A percentile compares a stretch with the other conserved stretches of the same genome.
These are phyloP conservation scores for Rhodosporidiobolus odoratus DNA, from an alignment of 768 basidiomycete genomes.

Conservation along the genomic window DNA sequence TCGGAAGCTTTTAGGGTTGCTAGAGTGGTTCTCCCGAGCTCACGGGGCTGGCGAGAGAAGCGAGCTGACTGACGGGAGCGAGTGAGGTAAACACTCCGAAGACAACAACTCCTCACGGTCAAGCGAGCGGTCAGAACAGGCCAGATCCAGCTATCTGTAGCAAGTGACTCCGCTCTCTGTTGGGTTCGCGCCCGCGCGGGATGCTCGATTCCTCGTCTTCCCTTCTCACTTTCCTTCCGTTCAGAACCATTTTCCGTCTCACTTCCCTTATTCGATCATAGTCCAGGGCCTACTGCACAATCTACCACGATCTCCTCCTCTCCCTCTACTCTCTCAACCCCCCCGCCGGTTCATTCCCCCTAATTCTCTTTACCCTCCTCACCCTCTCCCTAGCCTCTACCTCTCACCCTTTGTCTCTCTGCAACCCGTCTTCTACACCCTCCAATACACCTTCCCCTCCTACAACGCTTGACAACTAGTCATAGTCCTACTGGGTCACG, in stretches of 20 bases:
- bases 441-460: background rate
- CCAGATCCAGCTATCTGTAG: no score
- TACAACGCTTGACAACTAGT: background rate
- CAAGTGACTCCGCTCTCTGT: no score
- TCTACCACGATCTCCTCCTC: background rate
- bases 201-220: background rate
- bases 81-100: no score
- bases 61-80: no score
- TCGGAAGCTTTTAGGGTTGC: no score
- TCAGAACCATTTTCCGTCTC: no score
- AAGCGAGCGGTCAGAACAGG: no score
- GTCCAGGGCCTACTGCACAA: background rate
- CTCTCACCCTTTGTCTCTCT: background rate
- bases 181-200: no score
- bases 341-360: background rate
- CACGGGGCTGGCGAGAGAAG: no score
- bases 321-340: background rate
- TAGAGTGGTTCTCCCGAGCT: no score
- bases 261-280: no score
- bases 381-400: background rate
- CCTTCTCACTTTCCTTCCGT: background rate
- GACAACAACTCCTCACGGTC: no score
- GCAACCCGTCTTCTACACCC: background rate
- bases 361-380: background rate
- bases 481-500: background rate